Conservation (phyloP, 2,329 filamentous ascomycete genomes). For the Gremmenia infestans region DNA sequence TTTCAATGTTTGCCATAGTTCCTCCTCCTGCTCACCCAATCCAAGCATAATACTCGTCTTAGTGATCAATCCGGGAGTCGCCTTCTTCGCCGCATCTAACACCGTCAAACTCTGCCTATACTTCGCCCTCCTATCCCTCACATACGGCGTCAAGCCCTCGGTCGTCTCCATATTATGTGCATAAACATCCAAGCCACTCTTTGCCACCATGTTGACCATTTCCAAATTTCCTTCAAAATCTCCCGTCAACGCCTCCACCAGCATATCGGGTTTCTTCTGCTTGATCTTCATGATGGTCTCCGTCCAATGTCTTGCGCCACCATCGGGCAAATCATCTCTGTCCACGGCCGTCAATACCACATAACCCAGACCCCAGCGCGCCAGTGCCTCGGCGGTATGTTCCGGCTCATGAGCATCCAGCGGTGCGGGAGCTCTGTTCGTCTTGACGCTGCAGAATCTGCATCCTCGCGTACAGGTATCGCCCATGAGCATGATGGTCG, state of each 20-base stretch:
- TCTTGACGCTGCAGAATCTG: slow-evolving; percentile 97
- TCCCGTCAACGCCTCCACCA: slow-evolving; percentile 81
- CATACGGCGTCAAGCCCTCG: slow-evolving; percentile 82
- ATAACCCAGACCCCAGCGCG: slow-evolving; percentile 90
- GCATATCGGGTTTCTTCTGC: slow-evolving; percentile 67
- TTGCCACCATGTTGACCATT: slow-evolving; percentile 79
- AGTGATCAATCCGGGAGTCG: slow-evolving; percentile 75
- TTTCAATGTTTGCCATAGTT: slow-evolving; percentile 73
- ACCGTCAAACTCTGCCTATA: slow-evolving; percentile 83
- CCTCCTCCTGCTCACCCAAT: slow-evolving; percentile 83
- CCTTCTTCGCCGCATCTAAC: slow-evolving; percentile 73
- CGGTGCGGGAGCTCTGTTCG: slow-evolving; percentile 65
- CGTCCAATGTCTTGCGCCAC: slow-evolving; percentile 83
- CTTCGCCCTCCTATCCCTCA: slow-evolving; percentile 82
- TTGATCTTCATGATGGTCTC: slow-evolving; percentile 95
- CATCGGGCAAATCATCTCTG: slow-evolving; percentile 84
- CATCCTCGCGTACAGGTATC: slow-evolving; percentile 96
- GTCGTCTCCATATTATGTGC: slow-evolving; percentile 97
- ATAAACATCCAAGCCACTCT: slow-evolving; percentile 89
- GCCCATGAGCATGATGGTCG: slow-evolving; percentile 99
- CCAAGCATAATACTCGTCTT: slow-evolving; percentile 98
- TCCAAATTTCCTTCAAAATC: slow-evolving; percentile 83
- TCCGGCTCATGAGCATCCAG: slow-evolving; percentile 95
- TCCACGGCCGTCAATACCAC: slow-evolving; percentile 93
- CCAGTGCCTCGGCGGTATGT: slow-evolving; percentile 89